Evolutionary conservation across 2,329 filamentous ascomycete genomes (phyloP).

Genomic region (Aspergillus latus): DNA sequence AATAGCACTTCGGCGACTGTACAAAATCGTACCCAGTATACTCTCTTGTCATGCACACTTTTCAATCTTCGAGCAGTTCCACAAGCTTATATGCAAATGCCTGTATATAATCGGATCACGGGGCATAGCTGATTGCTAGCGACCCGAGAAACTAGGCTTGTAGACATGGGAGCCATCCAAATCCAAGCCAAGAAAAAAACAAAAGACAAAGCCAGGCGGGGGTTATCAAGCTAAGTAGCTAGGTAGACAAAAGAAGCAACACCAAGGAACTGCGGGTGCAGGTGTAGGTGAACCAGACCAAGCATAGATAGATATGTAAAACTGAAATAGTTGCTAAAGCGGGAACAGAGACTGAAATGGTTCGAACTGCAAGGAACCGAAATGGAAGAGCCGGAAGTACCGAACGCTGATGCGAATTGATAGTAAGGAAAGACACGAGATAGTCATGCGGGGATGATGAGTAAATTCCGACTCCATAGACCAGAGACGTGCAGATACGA

Average conservation of each 20-base stretch:
- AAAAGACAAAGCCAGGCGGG: not conserved
- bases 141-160: not conserved
- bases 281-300: constrained; percentile 19
- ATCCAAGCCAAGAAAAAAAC: not conserved
- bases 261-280: not conserved
- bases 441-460: constrained; percentile 19
- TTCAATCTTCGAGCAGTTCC: not conserved
- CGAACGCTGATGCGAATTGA: constrained; percentile 16
- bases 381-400: constrained; percentile 7
- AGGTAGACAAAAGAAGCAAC: not conserved
- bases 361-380: constrained; percentile 17
- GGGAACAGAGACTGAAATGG: constrained; percentile 5
- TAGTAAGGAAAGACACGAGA: constrained; percentile 8
- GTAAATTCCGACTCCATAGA: constrained; percentile 22
- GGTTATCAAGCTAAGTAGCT: not conserved
- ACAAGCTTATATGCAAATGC: constrained; percentile 4
- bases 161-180: not conserved
- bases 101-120: constrained; percentile 3
- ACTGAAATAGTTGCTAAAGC: constrained; percentile 7
- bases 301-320: constrained; percentile 9
- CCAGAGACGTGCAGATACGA: constrained; percentile 22
- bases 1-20: not conserved
- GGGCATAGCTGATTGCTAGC: not conserved
- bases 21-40: not conserved
- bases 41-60: not conserved